Percentiles rank a stretch among this genome's conserved stretches.
phyloP scores from a whole-genome alignment of 257 asterid genomes.

The Solanum peruvianum region DNA sequence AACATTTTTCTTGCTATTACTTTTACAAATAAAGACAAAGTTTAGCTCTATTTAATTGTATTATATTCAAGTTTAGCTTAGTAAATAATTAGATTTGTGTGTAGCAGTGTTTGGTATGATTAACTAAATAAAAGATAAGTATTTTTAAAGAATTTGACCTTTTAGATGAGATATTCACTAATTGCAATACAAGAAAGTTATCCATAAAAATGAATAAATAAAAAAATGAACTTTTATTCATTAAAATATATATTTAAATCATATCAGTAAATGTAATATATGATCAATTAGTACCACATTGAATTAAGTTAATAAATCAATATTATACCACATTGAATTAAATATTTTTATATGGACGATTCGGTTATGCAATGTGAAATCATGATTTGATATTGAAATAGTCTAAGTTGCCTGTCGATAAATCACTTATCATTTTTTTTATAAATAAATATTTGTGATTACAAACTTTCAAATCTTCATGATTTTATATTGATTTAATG shows the following conservation, averaged over 20 bases:
- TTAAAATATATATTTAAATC: no score
- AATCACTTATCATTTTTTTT: background rate
- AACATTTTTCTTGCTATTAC: background rate
- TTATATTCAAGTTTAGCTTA: no score
- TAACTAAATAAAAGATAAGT: background rate
- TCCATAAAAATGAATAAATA: background rate
- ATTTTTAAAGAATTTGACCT: background rate
- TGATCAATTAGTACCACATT: background rate
- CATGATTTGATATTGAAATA: background rate
- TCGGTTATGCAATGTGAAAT: no score
- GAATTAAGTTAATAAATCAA: background rate
- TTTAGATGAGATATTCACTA: no score
- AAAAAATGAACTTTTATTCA: background rate
- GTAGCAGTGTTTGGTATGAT: background rate
- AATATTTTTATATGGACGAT: background rate
- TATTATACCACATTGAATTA: background rate
- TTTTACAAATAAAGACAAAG: background rate
- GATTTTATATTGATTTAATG: background rate
- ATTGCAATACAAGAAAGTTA: background rate
- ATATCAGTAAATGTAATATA: no score
- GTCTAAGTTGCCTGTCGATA: background rate
- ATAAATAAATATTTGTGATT: no score
- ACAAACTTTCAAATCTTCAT: background rate
- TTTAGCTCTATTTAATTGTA: background rate
- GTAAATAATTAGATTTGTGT: background rate